Conservation (phyloP, 1,284 basidiomycete genomes). For the Stygiomarasmius scandens region DNA sequence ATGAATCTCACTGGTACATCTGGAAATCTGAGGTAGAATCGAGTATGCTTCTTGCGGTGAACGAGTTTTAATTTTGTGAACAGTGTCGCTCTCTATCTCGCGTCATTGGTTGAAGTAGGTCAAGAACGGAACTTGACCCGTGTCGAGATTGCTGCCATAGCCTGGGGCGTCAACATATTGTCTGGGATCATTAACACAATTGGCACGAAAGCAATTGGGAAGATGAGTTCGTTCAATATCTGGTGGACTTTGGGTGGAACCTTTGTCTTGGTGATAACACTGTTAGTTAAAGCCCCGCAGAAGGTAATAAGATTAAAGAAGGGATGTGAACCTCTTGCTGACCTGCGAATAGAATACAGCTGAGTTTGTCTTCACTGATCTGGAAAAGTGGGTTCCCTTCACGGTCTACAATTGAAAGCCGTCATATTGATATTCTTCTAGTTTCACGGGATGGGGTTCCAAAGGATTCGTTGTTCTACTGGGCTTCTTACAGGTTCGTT, state of each 20-base stretch:
- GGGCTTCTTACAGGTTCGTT: slow-evolving; percentile 54
- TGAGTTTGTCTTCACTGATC: slow-evolving; percentile 59
- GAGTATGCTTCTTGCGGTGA: slow-evolving; percentile 3
- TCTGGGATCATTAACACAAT: slow-evolving; percentile 57
- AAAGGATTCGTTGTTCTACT: slow-evolving; percentile 61
- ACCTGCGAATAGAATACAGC: slow-evolving; percentile 46
- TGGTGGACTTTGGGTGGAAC: slow-evolving; percentile 71
- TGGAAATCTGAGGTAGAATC: slow-evolving; percentile 54
- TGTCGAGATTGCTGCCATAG: slow-evolving; percentile 55
- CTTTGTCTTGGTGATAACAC: slow-evolving; percentile 54
- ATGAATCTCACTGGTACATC: slow-evolving; percentile 66
- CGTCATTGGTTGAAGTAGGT: slow-evolving; percentile 56
- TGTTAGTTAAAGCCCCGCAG: slow-evolving; percentile 56
- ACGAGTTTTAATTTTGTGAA: not conserved
- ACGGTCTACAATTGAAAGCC: not conserved
- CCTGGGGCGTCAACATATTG: slow-evolving; percentile 59
- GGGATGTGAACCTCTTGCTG: not conserved
- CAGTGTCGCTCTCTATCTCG: slow-evolving; percentile 57
- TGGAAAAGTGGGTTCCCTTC: slow-evolving; percentile 47
- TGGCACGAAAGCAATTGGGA: slow-evolving; percentile 59
- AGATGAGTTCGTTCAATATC: slow-evolving; percentile 58
- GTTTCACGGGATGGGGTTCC: slow-evolving; percentile 59
- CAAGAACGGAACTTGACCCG: slow-evolving; percentile 47
- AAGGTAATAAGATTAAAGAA: slow-evolving; percentile 38
- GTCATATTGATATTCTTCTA: slow-evolving; percentile 23